Percentiles rank a stretch among this genome's conserved stretches.
Conservation (phyloP, 495 filamentous ascomycete genomes). For the Choiromyces venosus region DNA sequence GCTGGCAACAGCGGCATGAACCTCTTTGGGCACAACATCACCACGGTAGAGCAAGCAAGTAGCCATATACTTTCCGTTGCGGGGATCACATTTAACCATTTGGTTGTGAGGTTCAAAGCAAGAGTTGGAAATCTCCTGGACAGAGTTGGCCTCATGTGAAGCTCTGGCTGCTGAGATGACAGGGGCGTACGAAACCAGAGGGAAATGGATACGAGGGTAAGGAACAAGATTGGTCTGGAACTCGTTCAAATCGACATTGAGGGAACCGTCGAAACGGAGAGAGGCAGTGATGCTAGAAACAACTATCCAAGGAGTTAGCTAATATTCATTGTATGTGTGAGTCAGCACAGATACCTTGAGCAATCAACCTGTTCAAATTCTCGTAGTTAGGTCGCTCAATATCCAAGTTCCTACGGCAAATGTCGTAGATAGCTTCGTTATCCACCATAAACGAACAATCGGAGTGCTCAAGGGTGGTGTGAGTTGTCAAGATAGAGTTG, state of each 20-base stretch:
- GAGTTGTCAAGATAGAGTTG: conserved; percentile 84
- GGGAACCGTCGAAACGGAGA: conserved; percentile 80
- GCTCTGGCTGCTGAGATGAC: conserved; percentile 77
- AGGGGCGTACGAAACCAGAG: conserved; percentile 80
- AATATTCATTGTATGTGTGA: background rate
- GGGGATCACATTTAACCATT: conserved; percentile 91
- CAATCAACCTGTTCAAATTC: conserved; percentile 84
- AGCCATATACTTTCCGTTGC: conserved; percentile 93
- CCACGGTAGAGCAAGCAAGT: conserved; percentile 85
- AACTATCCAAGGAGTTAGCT: conserved; percentile 46
- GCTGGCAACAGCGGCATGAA: conserved; percentile 67
- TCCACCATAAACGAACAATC: conserved; percentile 92
- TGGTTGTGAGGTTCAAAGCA: conserved; percentile 93
- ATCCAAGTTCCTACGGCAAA: conserved; percentile 82
- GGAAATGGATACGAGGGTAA: conserved; percentile 88
- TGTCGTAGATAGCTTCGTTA: conserved; percentile 90
- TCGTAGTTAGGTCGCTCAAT: conserved; percentile 81
- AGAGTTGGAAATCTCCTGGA: conserved; percentile 59
- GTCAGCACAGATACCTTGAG: conserved; percentile 51
- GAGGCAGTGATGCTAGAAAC: conserved; percentile 89
- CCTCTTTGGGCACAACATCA: conserved; percentile 81
- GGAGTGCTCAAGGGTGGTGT: conserved; percentile 89
- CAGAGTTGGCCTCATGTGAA: conserved; percentile 71
- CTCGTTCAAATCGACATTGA: conserved; percentile 89
- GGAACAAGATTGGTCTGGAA: conserved; percentile 94